Percentiles rank a stretch among this genome's conserved stretches.
Conservation (phyloP, 2,329 filamentous ascomycete species). For the Colletotrichum liaoningense region DNA sequence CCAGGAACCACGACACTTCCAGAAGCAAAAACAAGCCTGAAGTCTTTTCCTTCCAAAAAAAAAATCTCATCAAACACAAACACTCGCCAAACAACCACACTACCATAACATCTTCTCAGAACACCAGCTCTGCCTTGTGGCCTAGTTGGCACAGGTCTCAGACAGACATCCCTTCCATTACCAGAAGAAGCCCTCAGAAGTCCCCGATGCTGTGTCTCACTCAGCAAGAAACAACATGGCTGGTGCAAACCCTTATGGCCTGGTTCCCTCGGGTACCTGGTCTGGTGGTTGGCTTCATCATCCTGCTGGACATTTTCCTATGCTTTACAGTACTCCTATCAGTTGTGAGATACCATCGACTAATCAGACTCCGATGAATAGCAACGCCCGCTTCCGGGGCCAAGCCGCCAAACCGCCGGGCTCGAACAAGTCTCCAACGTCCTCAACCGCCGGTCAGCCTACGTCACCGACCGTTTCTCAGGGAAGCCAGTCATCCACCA, state of each 20-base stretch:
- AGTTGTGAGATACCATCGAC: constrained; percentile 37
- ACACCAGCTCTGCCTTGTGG: neutral
- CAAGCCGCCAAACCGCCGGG: constrained; percentile 62
- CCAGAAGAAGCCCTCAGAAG: constrained; percentile 6
- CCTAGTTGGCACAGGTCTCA: constrained; percentile 22
- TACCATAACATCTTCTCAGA: neutral
- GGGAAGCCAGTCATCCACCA: constrained; percentile 63
- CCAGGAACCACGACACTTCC: neutral
- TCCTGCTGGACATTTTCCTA: neutral
- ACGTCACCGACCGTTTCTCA: constrained; percentile 61
- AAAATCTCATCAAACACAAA: neutral
- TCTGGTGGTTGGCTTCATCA: constrained; percentile 17
- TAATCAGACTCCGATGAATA: constrained; percentile 44
- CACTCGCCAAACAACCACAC: neutral
- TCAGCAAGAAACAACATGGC: constrained; percentile 8
- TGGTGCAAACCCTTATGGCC: neutral
- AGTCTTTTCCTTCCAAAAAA: neutral
- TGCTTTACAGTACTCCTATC: constrained; percentile 3
- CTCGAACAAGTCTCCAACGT: constrained; percentile 64
- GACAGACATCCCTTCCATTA: constrained; percentile 30
- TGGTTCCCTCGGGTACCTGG: neutral
- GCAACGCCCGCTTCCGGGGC: constrained; percentile 70
- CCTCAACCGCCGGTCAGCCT: constrained; percentile 60
- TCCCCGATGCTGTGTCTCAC: constrained; percentile 18
- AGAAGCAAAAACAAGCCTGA: neutral